Evolutionary conservation across 2,329 filamentous ascomycete species (phyloP), one percentile per base, ranked within the genome.

Genomic region (Alternaria burnsii): DNA sequence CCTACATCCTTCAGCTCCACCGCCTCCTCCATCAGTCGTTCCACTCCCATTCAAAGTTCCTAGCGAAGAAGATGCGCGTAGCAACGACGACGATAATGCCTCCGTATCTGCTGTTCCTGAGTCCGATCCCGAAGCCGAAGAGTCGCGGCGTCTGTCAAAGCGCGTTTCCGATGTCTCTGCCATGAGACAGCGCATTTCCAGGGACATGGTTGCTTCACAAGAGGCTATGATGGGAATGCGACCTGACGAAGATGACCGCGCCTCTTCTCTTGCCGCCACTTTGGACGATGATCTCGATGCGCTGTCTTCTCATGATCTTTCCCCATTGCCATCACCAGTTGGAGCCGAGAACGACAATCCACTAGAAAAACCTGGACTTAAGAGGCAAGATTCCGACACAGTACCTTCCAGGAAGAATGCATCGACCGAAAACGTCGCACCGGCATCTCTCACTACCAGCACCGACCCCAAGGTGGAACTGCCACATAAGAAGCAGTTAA

Each of bases 21-120:
- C 81, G 14, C 79, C 84, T 28, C 76, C 76, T n/a, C 86, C 86
- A 4, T 78, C 83, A 8, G 81, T 92, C 36, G 79, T 91, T 1
- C 88, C 90, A 16, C 80, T 92, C 1, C 90, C 90, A 0, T 91
- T 92, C 76, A 84, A 75, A 10, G 80, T 91, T 1, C 87, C 88
- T 0, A 76, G 77, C 20, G 78, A 81, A 12, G 78, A 82, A 2
- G 79, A 82, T 5, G 74, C 79, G 7, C 47, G 61, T 20, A 68
- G 62, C n/a, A 81, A 83, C 16, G 81, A 83, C 16, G 83, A 85
- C 20, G 84, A 86, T 26, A 73, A 71, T 34, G 47, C 69, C 3
- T 78, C 91, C 2, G 82, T 91, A 20, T 91, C 89, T 3, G 91
- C 91, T 30, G 54, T 76, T 6, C 69, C 73, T 8, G 75, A 75